phyloP scores from a whole-genome alignment of 148 eudicot species.

The Mesembryanthemum crystallinum region DNA sequence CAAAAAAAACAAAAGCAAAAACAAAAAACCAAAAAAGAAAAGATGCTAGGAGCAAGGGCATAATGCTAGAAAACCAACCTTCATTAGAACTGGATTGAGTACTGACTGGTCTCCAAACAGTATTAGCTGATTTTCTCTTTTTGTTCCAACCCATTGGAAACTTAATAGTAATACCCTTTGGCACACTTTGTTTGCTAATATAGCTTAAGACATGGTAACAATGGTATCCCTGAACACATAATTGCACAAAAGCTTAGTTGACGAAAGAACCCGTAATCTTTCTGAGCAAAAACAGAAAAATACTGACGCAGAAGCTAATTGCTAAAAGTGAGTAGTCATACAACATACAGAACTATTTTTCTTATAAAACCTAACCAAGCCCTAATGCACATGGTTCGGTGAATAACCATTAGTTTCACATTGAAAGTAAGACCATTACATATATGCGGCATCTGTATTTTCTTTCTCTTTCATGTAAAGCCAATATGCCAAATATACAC shows the following conservation, averaged over 20 bases:
- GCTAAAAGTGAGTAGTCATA: background rate
- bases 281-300: no score
- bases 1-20: background rate
- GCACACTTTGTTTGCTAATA: constrained; percentile 1
- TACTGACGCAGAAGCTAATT: background rate
- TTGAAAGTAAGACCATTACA: background rate
- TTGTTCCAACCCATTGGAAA: constrained; percentile 25
- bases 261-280: background rate
- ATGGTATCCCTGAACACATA: constrained; percentile 25
- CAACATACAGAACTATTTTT: background rate
- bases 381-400: background rate
- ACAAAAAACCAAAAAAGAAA: background rate
- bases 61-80: constrained; percentile 22
- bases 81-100: constrained; percentile 26
- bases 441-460: background rate
- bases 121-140: constrained; percentile 24
- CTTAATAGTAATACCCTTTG: background rate
- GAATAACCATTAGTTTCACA: background rate
- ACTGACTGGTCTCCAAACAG: constrained; percentile 31
- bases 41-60: background rate
- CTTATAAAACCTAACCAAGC: background rate
- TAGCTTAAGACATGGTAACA: constrained; percentile 15
- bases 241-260: background rate
- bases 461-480: background rate
- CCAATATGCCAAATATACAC: background rate